Evolutionary conservation across 352 stramenopile genomes (phyloP), one percentile per base, ranked within the genome.

Genomic region (Phytopythium litorale): DNA sequence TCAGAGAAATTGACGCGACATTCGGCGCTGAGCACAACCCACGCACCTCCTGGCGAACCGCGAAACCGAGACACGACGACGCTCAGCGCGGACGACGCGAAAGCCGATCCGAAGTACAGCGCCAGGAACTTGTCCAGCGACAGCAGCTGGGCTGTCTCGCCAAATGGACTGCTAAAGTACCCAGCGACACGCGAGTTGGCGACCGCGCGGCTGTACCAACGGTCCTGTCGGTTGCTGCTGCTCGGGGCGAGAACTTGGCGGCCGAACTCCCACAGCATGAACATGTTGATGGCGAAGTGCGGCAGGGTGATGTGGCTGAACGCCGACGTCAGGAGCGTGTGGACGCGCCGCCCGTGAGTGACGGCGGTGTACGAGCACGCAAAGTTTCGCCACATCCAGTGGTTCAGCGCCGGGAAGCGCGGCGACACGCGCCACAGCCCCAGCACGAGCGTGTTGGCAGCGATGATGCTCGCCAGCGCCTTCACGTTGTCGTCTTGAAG

Each of bases 261-360:
- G 0, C 86, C 86, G 65, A 94, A 94, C 60, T 94, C 78, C 86
- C 86, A 94, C 57, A 94, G 67, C 86, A 94, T 94, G 56, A 92
- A 93, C 86, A 94, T 93, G 66, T 94, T 94, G 71, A 92, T 88
- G 37, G 66, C 81, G 55, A 92, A 89, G 59, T 94, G 86, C 11
- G 79, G 76, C 32, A 91, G 67, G 52, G 86, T 92, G 46, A 92
- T 90, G 60, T 94, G 86, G 66, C 86, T 94, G 66, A 94, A 92
- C 15, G 84, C 80, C 8, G 81, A 88, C 32, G 86, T 92, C 38
- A 94, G 46, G 18, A 94, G 62, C 56, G 86, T 92, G 66, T 92
- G 78, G 38, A 88, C 61, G 7, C 86, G 78, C 64, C 83, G 84
- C 18, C 82, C 80, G 43, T 80, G 66, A 30, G 80, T 76, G 19